phyloP scores from a whole-genome alignment of 257 asterid genomes.

The Salvia splendens region DNA sequence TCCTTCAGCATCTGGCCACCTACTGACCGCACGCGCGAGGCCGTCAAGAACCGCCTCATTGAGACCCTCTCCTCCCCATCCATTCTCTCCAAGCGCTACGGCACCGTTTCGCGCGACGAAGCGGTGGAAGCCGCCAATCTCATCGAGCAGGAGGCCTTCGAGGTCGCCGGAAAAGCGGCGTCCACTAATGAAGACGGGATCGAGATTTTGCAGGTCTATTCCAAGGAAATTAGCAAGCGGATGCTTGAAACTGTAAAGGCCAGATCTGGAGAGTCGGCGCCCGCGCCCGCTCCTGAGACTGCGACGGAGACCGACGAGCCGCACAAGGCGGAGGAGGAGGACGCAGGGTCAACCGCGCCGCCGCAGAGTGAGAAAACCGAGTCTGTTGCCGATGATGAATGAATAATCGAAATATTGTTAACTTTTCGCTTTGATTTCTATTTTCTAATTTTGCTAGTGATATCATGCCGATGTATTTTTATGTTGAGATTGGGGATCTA shows the following conservation, averaged over 20 bases:
- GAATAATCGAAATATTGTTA: conserved; percentile 25
- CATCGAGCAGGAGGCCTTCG: conserved; percentile 78
- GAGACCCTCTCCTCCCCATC: conserved; percentile 80
- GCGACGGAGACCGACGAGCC: conserved; percentile 30
- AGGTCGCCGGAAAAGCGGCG: conserved; percentile 47
- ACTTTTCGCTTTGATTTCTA: conserved; percentile 6
- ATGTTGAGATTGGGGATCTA: conserved; percentile 36
- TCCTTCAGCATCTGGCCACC: conserved; percentile 96
- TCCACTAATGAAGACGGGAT: conserved; percentile 64
- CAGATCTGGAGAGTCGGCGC: conserved; percentile 58
- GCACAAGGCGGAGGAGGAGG: conserved; percentile 51
- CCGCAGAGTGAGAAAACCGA: conserved; percentile 52
- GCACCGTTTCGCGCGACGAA: conserved; percentile 66
- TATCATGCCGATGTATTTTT: conserved; percentile 24
- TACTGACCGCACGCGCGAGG: conserved; percentile 80
- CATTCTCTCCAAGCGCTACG: conserved; percentile 80
- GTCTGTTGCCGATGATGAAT: conserved; percentile 48
- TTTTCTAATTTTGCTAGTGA: conserved; percentile 29
- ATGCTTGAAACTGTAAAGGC: conserved; percentile 80
- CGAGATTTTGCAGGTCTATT: conserved; percentile 76
- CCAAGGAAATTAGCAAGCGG: conserved; percentile 82
- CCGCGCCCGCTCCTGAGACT: conserved; percentile 32
- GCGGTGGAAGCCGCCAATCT: conserved; percentile 60
- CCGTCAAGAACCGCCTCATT: conserved; percentile 68
- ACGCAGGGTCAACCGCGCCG: conserved; percentile 52